Evolutionary conservation across 2,329 filamentous ascomycete species (phyloP).

Genomic region (Phaeosphaeria sp.): DNA sequence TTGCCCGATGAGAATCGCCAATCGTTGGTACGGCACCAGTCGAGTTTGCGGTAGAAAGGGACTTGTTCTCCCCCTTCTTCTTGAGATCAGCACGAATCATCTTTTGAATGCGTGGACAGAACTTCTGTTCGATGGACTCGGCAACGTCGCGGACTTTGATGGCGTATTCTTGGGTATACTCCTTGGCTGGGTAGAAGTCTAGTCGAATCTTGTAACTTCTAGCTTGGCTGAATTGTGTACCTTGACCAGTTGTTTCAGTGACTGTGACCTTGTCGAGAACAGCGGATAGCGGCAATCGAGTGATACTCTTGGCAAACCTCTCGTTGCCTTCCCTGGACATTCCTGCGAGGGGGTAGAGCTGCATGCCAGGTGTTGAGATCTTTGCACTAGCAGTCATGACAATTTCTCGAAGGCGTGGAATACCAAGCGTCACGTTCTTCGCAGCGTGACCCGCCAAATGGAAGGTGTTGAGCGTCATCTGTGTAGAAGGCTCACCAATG

Average conservation of each 20-base stretch:
- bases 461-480: constrained; percentile 99
- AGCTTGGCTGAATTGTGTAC: constrained; percentile 70
- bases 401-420: constrained; percentile 94
- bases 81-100: constrained; percentile 77
- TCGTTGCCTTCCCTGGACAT: constrained; percentile 72
- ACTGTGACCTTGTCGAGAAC: constrained; percentile 83
- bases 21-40: constrained; percentile 77
- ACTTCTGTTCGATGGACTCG: constrained; percentile 77
- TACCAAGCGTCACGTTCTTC: constrained; percentile 99
- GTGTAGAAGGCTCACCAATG: constrained; percentile 94
- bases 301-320: constrained; percentile 90
- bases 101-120: constrained; percentile 74
- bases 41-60: constrained; percentile 56
- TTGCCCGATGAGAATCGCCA: constrained; percentile 65
- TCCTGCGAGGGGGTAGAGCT: constrained; percentile 76
- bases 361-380: constrained; percentile 92
- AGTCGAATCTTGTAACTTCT: constrained; percentile 86
- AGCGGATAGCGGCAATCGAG: constrained; percentile 80
- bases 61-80: constrained; percentile 71
- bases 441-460: constrained; percentile 98
- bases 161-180: constrained; percentile 86
- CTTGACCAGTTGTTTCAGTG: constrained; percentile 78
- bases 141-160: constrained; percentile 81
- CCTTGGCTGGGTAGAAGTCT: constrained; percentile 80
- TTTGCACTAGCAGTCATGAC: constrained; percentile 93